Conservation (phyloP, 495 filamentous ascomycete species). For the Collariella sp. region DNA sequence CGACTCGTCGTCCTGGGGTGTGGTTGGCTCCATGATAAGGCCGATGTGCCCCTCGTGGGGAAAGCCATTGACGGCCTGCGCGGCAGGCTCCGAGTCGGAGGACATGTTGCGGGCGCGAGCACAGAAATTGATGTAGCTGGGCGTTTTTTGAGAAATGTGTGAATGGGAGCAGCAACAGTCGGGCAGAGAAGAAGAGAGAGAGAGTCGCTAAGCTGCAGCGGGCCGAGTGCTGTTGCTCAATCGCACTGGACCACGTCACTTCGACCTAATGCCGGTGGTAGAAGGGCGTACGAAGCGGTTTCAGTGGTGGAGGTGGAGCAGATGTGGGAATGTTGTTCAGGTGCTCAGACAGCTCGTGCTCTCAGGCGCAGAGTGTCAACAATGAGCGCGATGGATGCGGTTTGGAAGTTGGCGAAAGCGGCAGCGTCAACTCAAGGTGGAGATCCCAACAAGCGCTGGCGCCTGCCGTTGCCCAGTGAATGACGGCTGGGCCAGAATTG, state of each 20-base stretch:
- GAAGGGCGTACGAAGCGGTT: neutral
- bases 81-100: slow-evolving; percentile 16
- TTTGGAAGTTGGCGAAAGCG: slow-evolving; percentile 2
- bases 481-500: slow-evolving; percentile 13
- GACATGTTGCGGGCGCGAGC: slow-evolving; percentile 11
- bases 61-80: slow-evolving; percentile 22
- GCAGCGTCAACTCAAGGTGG: neutral
- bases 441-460: neutral
- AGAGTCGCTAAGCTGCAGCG: neutral
- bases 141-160: neutral
- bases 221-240: neutral
- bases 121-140: neutral
- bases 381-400: neutral
- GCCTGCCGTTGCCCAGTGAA: slow-evolving; percentile 25
- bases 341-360: slow-evolving; percentile 10
- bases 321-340: neutral
- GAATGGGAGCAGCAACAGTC: neutral
- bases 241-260: slow-evolving; percentile 14
- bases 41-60: slow-evolving; percentile 20
- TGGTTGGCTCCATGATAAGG: slow-evolving; percentile 30
- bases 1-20: slow-evolving; percentile 30
- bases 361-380: neutral
- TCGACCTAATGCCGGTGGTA: neutral
- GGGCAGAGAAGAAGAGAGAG: neutral
- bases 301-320: neutral